Conservation (phyloP, 2,329 filamentous ascomycete genomes). For the Ascosphaera acerosa region DNA sequence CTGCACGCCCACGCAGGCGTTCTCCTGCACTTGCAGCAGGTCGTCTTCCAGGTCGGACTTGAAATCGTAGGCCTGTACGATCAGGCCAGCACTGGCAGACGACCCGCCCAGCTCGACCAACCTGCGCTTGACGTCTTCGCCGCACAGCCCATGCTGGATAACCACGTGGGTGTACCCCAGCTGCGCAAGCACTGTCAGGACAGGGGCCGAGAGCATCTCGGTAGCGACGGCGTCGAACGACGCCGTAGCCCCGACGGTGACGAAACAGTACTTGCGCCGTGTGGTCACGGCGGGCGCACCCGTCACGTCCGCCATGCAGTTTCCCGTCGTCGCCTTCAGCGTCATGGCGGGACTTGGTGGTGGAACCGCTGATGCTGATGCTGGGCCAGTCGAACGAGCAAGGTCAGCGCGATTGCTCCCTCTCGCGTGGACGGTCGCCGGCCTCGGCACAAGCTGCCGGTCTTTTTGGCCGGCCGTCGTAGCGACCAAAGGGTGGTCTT, state of each 20-base stretch:
- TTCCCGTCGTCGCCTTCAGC: no score
- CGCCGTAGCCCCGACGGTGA: constrained; percentile 82
- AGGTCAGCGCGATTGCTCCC: no score
- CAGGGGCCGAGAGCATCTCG: constrained; percentile 34
- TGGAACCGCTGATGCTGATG: no score
- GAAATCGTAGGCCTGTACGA: constrained; percentile 40
- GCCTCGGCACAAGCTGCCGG: no score
- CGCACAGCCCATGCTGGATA: constrained; percentile 57
- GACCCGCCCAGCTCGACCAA: constrained; percentile 9
- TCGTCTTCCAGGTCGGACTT: constrained; percentile 33
- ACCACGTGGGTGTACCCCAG: constrained; percentile 44
- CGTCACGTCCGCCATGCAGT: no score
- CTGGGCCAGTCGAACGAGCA: no score
- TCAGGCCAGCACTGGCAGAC: constrained; percentile 21
- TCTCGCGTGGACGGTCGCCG: no score
- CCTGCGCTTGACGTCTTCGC: constrained; percentile 27
- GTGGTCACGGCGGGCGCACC: no score
- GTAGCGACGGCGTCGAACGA: constrained; percentile 48
- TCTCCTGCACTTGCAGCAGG: constrained; percentile 29
- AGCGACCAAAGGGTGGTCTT: no score
- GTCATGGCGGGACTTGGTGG: no score
- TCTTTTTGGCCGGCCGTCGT: no score
- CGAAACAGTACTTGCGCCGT: no score
- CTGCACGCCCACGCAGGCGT: constrained; percentile 12
- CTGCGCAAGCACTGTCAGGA: constrained; percentile 33